Conservation (phyloP, 1,139 yeast species). For the Pichia sp. region DNA sequence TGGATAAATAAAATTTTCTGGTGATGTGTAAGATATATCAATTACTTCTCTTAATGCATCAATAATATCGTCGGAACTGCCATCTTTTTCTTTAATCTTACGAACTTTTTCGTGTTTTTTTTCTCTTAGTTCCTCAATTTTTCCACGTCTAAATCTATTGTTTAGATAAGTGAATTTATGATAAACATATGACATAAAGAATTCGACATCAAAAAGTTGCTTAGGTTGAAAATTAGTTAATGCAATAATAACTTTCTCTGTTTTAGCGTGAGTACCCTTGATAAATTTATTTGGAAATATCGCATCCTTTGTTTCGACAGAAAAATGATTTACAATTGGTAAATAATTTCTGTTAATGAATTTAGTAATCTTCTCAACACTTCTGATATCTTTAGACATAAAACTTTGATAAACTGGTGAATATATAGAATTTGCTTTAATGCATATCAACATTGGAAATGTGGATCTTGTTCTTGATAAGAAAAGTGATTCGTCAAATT, state of each 20-base stretch:
- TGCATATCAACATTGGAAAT: slow-evolving; percentile 52
- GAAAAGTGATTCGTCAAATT: slow-evolving; percentile 40
- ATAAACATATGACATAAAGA: slow-evolving; percentile 41
- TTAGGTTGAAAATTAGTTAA: slow-evolving; percentile 43
- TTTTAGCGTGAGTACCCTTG: slow-evolving; percentile 13
- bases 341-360: slow-evolving; percentile 43
- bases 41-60: slow-evolving; percentile 45
- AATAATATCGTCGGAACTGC: slow-evolving; percentile 37
- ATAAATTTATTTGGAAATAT: slow-evolving; percentile 32
- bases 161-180: slow-evolving; percentile 40
- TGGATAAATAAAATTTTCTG: slow-evolving; percentile 39
- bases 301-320: slow-evolving; percentile 34
- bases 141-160: slow-evolving; percentile 31
- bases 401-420: slow-evolving; percentile 52
- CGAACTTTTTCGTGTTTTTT: slow-evolving; percentile 39
- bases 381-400: slow-evolving; percentile 58
- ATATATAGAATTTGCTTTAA: slow-evolving; percentile 49
- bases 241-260: slow-evolving; percentile 47
- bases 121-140: slow-evolving; percentile 35
- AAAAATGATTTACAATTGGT: slow-evolving; percentile 49
- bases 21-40: slow-evolving; percentile 32
- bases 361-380: slow-evolving; percentile 38
- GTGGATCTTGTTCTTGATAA: slow-evolving; percentile 49
- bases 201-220: slow-evolving; percentile 35
- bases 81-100: slow-evolving; percentile 38